Evolutionary conservation across 352 stramenopile species (phyloP), one percentile per base, ranked within the genome.

Genomic region (Blastocystis sp.): DNA sequence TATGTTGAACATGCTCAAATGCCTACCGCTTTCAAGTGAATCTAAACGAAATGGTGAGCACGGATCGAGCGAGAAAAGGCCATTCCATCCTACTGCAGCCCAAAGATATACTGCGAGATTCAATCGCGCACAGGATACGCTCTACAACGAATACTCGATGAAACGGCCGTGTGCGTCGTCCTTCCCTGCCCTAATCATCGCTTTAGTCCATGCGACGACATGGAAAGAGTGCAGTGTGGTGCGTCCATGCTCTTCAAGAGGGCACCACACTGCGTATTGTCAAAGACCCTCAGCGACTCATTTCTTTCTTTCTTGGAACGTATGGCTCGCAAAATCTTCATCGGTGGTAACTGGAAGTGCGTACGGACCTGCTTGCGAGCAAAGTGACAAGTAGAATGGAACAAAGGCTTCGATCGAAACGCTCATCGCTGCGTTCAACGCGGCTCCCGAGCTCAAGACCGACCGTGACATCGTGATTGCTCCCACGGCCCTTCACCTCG

Each of bases 401-500:
- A 90, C 92, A 34, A 91, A 92, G 61, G 89, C 89, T 61, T 91
- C 93, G 40, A 89, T 94, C 1, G 89, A 92, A 63, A 52, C 89
- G 40, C 89, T 94, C 62, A 90, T 94, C 69, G 94, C 93, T 89
- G 90, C 91, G 57, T 89, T 89, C 45, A 90, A 90, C 59, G 89
- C 93, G 62, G 89, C 77, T 59, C 52, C 52, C n/a, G 77, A 82
- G 38, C 38, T 93, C 76, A 87, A 91, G 40, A 76, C 89, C n/a
- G 90, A 92, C 62, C 90, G 93, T 70, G 92, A 95, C 38, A 92
- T 95, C 10, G 90, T 94, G 57, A 91, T 95, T 59, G 91, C 92
- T 3, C 92, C 93, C 40, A 92, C 93, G 0, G 89, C 91, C 24
- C 89, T 95, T 74, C 92, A 94, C 89, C 43, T 95, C 43, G 89